phyloP scores from a whole-genome alignment of 2,329 filamentous ascomycete genomes.

The Drechslerella coelobrocha region DNA sequence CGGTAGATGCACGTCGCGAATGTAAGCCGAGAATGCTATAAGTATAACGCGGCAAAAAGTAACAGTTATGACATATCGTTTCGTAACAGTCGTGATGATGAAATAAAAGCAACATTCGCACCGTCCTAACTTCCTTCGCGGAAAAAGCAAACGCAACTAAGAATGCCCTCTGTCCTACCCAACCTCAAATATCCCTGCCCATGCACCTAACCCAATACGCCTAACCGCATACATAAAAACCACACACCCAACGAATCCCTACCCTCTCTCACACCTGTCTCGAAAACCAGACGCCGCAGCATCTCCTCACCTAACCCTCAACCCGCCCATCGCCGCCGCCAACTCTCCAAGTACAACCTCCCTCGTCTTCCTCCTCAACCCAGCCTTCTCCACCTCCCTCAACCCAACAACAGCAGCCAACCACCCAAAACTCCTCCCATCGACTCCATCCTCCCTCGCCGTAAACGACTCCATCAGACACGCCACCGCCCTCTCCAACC shows the following conservation, averaged over 20 bases:
- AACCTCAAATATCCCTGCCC: too few species aligned
- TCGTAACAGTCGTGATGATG: too few species aligned
- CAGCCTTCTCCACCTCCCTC: conserved; percentile 60
- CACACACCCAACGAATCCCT: neutral
- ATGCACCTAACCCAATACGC: too few species aligned
- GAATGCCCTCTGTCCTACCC: too few species aligned
- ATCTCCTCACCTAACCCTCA: neutral
- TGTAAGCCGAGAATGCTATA: too few species aligned
- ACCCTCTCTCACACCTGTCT: too few species aligned
- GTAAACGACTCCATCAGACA: conserved; percentile 54
- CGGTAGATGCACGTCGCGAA: too few species aligned
- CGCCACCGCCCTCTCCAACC: conserved; percentile 63
- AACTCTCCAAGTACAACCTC: neutral
- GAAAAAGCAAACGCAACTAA: too few species aligned
- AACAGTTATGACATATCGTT: too few species aligned
- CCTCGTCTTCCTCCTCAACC: conserved; percentile 49
- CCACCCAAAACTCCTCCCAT: conserved; percentile 64
- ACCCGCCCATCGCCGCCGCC: neutral
- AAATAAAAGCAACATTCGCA: too few species aligned
- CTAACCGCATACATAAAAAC: neutral
- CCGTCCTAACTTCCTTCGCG: too few species aligned
- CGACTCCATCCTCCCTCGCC: conserved; percentile 54
- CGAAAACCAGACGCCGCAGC: neutral
- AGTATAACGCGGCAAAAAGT: too few species aligned
- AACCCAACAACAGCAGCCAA: conserved; percentile 63